Base-by-base conservation (phyloP, 2,329 filamentous ascomycete genomes). In the Aspergillus pseudoterreus region DNA sequence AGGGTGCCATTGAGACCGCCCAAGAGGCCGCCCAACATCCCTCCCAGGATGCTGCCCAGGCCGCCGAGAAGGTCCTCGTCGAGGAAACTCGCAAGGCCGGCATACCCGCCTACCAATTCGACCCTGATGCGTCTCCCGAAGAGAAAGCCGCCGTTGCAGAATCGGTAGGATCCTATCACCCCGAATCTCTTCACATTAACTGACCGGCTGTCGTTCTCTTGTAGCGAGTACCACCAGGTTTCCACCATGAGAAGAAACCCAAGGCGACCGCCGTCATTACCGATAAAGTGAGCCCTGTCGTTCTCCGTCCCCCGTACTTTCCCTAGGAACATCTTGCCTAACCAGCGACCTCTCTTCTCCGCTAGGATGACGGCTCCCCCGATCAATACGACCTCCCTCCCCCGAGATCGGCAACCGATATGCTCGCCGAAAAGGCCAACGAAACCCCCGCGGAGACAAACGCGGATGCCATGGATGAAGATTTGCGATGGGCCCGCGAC, bases 61-160 rank as follows among this genome's bases (percentile, higher is more conserved):
- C 86, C 57, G 88, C 88, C 30, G 82, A 95, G 73, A 79, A 82
- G 60, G 82, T 82, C 62, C 80, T 96, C 45, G 79, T 95, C 22
- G 78, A 88, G 49, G 85, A 95, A 70, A 90, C 89, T 60, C 83
- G 80, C 64, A 86, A 87, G 63, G 89, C 87, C 11, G 94, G 94
- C 39, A 83, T 87, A 21, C 76, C 86, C 27, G 92, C 90, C 57
- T 94, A 88, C 68, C 82, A 85, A 56, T 99, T 97, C 74, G 82
- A 99, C 67, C 90, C 94, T 1, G 75, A 96, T 76, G 92, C 91
- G 39, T 86, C 80, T 41, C 81, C 87, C 1, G 89, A 91, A 68
- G 81, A 95, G 71, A 99, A 99, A 77, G 86, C 82, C 55, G 86
- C 86, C 30, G 88, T 92, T 68, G 86, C 87, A 19, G 78, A 81